Evolutionary conservation across 208 protist species (phyloP).

Genomic region (Wallacemonas sp.): DNA sequence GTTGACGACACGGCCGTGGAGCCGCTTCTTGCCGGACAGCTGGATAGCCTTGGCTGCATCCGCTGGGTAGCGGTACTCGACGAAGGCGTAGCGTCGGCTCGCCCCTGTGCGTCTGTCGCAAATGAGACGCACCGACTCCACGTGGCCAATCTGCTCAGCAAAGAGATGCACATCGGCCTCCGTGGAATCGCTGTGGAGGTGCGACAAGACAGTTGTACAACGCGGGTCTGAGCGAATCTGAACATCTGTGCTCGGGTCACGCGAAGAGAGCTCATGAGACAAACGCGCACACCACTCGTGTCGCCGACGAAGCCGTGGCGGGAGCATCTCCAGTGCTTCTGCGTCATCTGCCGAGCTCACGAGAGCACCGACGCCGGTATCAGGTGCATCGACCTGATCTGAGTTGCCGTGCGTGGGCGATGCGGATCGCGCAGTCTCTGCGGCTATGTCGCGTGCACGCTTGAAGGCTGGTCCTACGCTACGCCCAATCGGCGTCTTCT

Average conservation of each 20-base stretch:
- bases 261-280: conserved; percentile 16
- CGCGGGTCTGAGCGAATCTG: conserved; percentile 63
- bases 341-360: background rate
- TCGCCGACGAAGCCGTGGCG: conserved; percentile 13
- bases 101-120: conserved; percentile 50
- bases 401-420: too few relatives aligned
- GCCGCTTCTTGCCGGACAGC: conserved; percentile 50
- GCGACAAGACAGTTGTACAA: conserved; percentile 68
- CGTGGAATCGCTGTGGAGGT: conserved; percentile 58
- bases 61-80: conserved; percentile 70
- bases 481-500: conserved; percentile 23
- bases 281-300: conserved; percentile 27
- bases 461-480: conserved; percentile 18
- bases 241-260: conserved; percentile 63
- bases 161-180: conserved; percentile 83
- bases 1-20: conserved; percentile 61
- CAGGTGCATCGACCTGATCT: too few relatives aligned
- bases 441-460: conserved; percentile 29
- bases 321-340: background rate
- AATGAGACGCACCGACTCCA: conserved; percentile 65
- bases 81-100: conserved; percentile 81
- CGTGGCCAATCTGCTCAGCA: conserved; percentile 84
- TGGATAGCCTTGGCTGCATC: conserved; percentile 64
- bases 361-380: background rate
- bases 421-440: too few relatives aligned